These are phyloP conservation scores for Dendrobium nobile DNA, from an alignment of 106 monocot genomes.

Conservation along the genomic window DNA sequence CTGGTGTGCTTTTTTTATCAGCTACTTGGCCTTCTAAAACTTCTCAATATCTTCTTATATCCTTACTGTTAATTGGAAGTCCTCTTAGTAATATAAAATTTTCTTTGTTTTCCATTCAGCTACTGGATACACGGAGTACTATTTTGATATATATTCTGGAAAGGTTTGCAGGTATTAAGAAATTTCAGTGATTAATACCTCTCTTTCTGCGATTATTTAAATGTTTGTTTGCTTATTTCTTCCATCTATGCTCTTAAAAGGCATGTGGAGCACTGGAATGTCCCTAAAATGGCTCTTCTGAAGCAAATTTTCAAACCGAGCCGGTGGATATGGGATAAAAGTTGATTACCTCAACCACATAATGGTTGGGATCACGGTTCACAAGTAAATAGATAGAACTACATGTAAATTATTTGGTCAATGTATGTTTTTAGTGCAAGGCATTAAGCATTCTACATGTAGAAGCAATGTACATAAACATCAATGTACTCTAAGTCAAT, in stretches of 20 bases:
- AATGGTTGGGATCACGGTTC: neutral
- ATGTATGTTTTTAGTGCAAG: too few species aligned
- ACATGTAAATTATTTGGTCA: neutral
- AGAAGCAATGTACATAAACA: too few species aligned
- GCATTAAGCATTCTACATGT: too few species aligned
- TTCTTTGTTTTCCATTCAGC: slow-evolving; percentile 32
- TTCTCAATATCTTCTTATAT: neutral
- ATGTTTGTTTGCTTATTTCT: neutral
- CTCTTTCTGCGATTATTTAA: neutral
- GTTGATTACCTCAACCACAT: neutral
- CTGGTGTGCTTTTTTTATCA: slow-evolving; percentile 34
- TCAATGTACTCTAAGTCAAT: neutral
- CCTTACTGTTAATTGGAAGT: neutral
- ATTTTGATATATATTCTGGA: slow-evolving; percentile 64
- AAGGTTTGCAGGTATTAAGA: slow-evolving; percentile 55
- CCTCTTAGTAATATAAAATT: neutral
- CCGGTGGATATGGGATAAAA: slow-evolving; percentile 63
- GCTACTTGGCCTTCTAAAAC: neutral
- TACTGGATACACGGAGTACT: slow-evolving; percentile 97
- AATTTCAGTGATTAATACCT: neutral
- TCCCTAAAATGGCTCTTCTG: slow-evolving; percentile 96
- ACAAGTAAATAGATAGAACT: neutral
- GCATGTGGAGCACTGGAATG: slow-evolving; percentile 98
- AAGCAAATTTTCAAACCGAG: slow-evolving; percentile 85
- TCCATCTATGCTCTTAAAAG: slow-evolving; percentile 20